Percentiles rank a stretch among this genome's conserved stretches.
These are phyloP conservation scores for Lachnellula occidentalis DNA, from an alignment of 2,329 filamentous ascomycete species.

Conservation along the genomic window DNA sequence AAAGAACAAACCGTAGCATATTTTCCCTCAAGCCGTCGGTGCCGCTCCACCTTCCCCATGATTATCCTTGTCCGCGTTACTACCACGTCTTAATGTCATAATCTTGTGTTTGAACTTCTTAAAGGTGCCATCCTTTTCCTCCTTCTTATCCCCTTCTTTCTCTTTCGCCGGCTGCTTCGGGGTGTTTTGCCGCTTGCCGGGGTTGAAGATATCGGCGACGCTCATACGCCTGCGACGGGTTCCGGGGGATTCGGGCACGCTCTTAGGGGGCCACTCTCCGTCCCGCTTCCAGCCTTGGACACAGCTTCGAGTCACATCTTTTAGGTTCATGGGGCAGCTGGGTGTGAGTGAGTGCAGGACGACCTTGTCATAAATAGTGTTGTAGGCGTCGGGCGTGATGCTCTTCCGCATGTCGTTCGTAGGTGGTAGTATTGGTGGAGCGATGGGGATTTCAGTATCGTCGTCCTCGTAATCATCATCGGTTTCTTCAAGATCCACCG, in stretches of 20 bases:
- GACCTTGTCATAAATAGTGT: conserved; percentile 84
- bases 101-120: not conserved
- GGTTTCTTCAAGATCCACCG: conserved; percentile 16
- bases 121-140: not conserved
- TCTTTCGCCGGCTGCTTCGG: conserved; percentile 8
- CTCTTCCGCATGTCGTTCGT: conserved; percentile 71
- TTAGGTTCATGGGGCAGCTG: conserved; percentile 80
- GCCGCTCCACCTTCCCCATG: not conserved
- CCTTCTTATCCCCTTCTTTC: conserved; percentile 5
- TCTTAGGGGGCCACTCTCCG: conserved; percentile 82
- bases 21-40: not conserved
- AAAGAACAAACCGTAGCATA: not conserved
- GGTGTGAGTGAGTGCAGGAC: conserved; percentile 75
- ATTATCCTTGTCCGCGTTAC: not conserved
- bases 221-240: conserved; percentile 25
- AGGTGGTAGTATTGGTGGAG: conserved; percentile 65
- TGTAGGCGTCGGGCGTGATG: conserved; percentile 69
- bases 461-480: conserved; percentile 23
- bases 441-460: conserved; percentile 54
- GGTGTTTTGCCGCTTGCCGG: conserved; percentile 11
- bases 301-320: conserved; percentile 72
- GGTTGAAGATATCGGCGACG: conserved; percentile 25
- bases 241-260: conserved; percentile 36
- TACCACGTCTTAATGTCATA: not conserved
- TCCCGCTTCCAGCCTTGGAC: conserved; percentile 90